Base-by-base conservation (phyloP, 805 yeast species). In the Nakazawaea ambrosiae region DNA sequence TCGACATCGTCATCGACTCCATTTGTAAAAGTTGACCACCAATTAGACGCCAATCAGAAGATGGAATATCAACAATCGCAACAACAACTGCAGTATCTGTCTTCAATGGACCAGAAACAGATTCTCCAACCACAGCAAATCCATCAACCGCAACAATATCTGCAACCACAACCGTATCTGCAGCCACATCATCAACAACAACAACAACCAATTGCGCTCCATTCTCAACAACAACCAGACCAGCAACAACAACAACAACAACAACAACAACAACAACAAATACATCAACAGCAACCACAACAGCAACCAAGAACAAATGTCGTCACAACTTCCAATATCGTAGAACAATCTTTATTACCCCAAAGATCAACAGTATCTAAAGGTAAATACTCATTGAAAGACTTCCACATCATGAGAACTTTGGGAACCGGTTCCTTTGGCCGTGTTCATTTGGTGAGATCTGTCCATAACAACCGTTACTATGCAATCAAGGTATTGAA, bases 351-450 rank as follows among this genome's bases (percentile, higher is more conserved):
- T 12, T 31, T 39, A 16, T 27, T 39, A 17, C 42, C 42, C 4
- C 45, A 34, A 30, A 51, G 60, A 24, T 48, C 58, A 18, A 62
- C 74, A 6, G 63, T 65, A 4, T 70, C 79, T 28, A 73, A 70
- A 49, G 79, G 79, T 22, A 74, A 74, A 49, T 75, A 75, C 47
- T 60, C 75, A n/a, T 52, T 75, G 29, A 60, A 60, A 39, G 81
- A 75, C 52, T 75, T 75, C 50, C 73, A 70, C 42, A 68, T 75
- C 27, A 58, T 74, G 58, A 53, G 80, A 33, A 75, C 81, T 4
- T 55, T 75, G 37, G 81, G 81, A 14, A 75, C 81, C 0, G 81
- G 81, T 1, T 71, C 78, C 9, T 75, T 75, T 53, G 81, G 81
- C 11, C 47, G 81, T 36, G 81, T 75, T 15, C 81, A 74, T 51